phyloP scores from a whole-genome alignment of 371 early-diverging fungal genomes.

The Haplosporangium sp. region DNA sequence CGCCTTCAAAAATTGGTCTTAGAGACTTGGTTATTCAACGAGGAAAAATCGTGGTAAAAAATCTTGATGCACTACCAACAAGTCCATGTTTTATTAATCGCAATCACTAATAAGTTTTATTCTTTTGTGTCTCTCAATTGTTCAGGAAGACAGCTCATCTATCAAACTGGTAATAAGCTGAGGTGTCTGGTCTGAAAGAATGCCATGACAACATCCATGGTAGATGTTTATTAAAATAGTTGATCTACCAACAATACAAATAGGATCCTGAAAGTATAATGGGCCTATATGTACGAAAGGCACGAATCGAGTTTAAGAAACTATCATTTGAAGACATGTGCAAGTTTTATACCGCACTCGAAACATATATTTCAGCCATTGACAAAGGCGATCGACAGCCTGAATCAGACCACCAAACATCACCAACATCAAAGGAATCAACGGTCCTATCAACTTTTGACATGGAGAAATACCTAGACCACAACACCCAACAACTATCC shows the following conservation, averaged over 20 bases:
- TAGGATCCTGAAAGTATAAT: constrained; percentile 51
- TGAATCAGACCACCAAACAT: background rate
- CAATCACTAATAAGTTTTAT: background rate
- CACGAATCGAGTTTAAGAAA: constrained; percentile 47
- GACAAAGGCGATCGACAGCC: background rate
- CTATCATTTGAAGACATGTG: constrained; percentile 47
- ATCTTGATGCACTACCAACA: background rate
- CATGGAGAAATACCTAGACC: constrained; percentile 45
- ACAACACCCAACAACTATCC: constrained; percentile 20
- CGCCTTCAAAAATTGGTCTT: constrained; percentile 20
- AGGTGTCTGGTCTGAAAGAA: no score
- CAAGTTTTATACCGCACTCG: constrained; percentile 42
- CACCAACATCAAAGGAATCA: constrained; percentile 16
- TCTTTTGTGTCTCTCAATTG: background rate
- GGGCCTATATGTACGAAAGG: constrained; percentile 56
- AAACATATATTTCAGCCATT: constrained; percentile 27
- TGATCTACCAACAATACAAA: background rate
- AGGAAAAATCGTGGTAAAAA: constrained; percentile 8
- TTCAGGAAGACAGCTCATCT: background rate
- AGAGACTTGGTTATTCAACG: constrained; percentile 15
- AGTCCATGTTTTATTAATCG: no score
- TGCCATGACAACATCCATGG: background rate
- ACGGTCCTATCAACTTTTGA: constrained; percentile 31
- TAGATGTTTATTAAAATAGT: background rate
- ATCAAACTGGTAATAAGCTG: constrained; percentile 4